Evolutionary conservation across 371 early-diverging fungal species (phyloP).

Genomic region (Mucor plumbeus): DNA sequence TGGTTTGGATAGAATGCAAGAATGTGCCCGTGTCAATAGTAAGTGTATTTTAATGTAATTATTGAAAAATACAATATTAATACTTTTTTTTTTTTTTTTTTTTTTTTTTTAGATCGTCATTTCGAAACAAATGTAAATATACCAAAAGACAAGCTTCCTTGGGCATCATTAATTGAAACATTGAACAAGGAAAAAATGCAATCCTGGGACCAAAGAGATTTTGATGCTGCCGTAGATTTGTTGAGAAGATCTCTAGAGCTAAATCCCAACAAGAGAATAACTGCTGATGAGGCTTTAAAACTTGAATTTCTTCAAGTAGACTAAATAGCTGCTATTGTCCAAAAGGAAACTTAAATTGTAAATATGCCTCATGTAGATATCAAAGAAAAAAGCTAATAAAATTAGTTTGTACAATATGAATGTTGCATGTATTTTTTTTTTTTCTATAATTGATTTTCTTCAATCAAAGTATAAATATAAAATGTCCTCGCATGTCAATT

Average conservation of each 20-base stretch:
- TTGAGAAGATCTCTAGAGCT: conserved; percentile 50
- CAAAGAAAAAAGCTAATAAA: too few species aligned
- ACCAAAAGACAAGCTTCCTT: conserved; percentile 43
- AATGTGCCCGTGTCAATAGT: conserved; percentile 67
- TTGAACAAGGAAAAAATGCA: conserved; percentile 31
- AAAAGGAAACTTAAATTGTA: too few species aligned
- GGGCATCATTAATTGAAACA: conserved; percentile 38
- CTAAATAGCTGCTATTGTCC: not conserved
- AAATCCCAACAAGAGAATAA: conserved; percentile 52
- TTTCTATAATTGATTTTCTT: too few species aligned
- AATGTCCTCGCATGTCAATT: too few species aligned
- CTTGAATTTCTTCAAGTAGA: conserved; percentile 55
- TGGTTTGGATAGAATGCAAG: conserved; percentile 84
- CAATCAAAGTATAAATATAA: too few species aligned
- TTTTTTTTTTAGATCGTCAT: conserved; percentile 48
- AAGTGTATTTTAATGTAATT: conserved; percentile 17
- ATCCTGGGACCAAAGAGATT: conserved; percentile 31
- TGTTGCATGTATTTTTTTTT: too few species aligned
- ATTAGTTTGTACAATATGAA: too few species aligned
- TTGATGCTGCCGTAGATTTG: conserved; percentile 47
- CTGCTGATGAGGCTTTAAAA: conserved; percentile 65
- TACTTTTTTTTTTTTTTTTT: not conserved
- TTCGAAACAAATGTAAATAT: conserved; percentile 67
- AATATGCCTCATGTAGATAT: too few species aligned
- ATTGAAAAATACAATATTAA: too few species aligned